Conservation (phyloP, 768 basidiomycete genomes). For the Rhodosporidiobolus odoratus region DNA sequence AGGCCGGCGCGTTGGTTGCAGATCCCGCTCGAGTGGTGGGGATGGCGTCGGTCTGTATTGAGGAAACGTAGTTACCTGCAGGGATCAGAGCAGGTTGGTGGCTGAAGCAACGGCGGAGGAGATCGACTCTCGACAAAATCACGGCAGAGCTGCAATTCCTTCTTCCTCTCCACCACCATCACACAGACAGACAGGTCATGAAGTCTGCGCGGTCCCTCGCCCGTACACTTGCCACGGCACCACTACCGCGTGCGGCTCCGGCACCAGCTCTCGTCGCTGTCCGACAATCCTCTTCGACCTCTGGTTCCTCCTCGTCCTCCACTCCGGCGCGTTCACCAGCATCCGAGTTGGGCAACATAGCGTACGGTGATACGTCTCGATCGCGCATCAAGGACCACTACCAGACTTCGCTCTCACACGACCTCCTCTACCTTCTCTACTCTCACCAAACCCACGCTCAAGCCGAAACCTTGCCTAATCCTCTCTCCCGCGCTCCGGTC, state of each 20-base stretch:
- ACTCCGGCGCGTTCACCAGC: not conserved
- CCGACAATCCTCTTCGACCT: not conserved
- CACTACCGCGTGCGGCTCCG: not conserved
- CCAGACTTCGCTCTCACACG: conserved; percentile 68
- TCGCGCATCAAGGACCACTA: conserved; percentile 61
- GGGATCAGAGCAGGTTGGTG: no score
- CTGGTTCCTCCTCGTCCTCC: not conserved
- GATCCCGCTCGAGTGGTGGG: no score
- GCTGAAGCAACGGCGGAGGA: no score
- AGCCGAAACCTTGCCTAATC: conserved; percentile 56
- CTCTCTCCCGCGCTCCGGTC: conserved; percentile 48
- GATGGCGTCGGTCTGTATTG: no score
- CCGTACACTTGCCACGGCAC: conserved; percentile 1
- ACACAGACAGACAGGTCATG: no score
- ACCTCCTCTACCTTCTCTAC: conserved; percentile 94
- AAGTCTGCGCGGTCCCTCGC: conserved; percentile 15
- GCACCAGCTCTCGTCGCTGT: not conserved
- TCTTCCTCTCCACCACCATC: no score
- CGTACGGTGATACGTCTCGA: conserved; percentile 22
- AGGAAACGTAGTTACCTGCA: no score
- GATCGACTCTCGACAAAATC: no score
- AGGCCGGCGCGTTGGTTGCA: no score
- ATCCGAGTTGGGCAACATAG: not conserved
- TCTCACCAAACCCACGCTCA: conserved; percentile 56
- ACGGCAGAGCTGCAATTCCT: no score